Evolutionary conservation across 1,284 basidiomycete species (phyloP).

Genomic region (Ganoderma lucidum): DNA sequence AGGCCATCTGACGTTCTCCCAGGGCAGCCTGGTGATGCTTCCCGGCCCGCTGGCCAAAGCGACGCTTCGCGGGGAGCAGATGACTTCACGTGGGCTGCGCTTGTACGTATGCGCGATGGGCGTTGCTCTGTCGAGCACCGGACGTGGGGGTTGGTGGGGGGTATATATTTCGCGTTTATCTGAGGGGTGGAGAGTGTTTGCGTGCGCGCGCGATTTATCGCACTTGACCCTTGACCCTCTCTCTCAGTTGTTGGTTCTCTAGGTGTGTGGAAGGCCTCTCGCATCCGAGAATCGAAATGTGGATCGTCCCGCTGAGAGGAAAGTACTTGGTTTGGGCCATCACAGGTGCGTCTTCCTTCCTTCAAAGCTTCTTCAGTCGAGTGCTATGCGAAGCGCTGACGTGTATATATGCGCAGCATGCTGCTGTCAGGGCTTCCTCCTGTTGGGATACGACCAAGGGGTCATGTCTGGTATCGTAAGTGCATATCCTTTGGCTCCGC

Average conservation of each 20-base stretch:
- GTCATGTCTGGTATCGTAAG: constrained; percentile 55
- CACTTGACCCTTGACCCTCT: neutral
- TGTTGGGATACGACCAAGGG: constrained; percentile 55
- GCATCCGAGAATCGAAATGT: constrained; percentile 37
- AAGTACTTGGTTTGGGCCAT: constrained; percentile 52
- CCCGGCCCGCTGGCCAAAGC: constrained; percentile 23
- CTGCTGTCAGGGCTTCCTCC: constrained; percentile 49
- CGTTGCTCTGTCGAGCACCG: neutral
- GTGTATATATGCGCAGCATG: constrained; percentile 40
- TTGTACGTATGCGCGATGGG: constrained; percentile 25
- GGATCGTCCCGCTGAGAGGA: constrained; percentile 47
- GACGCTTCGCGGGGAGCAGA: constrained; percentile 20
- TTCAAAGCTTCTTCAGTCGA: neutral
- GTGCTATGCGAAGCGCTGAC: neutral
- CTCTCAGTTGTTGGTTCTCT: neutral
- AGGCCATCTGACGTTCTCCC: constrained; percentile 22
- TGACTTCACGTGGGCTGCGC: constrained; percentile 26
- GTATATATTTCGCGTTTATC: neutral
- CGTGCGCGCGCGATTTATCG: neutral
- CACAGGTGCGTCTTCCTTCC: constrained; percentile 41
- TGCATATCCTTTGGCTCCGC: no score
- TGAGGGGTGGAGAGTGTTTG: neutral
- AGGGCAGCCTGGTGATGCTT: constrained; percentile 5
- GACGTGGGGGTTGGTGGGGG: neutral
- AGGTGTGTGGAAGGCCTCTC: neutral